Evolutionary conservation across 345 rosid genomes (phyloP).

Genomic region (Passiflora organensis): DNA sequence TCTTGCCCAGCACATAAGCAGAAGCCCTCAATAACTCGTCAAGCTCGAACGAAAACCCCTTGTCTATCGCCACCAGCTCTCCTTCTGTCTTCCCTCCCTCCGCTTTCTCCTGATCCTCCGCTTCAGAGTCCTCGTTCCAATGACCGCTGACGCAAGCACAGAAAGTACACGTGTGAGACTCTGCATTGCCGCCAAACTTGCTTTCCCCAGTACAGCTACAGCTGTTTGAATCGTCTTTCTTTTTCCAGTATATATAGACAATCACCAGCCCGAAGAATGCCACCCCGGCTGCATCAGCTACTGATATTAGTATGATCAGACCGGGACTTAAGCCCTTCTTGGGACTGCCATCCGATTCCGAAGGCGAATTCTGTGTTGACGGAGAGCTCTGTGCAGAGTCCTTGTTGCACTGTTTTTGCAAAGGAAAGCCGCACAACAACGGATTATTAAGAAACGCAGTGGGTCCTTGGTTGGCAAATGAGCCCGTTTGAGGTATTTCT

Average conservation of each 20-base stretch:
- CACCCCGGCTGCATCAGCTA: conserved; percentile 74
- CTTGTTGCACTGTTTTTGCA: conserved; percentile 70
- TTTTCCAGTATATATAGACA: conserved; percentile 87
- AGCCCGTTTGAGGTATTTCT: conserved; percentile 85
- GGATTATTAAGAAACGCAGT: conserved; percentile 90
- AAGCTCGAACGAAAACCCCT: conserved; percentile 85
- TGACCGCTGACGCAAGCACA: conserved; percentile 29
- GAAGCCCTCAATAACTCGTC: conserved; percentile 94
- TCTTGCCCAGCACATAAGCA: conserved; percentile 93
- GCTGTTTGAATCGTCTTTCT: conserved; percentile 55
- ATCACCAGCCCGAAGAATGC: conserved; percentile 66
- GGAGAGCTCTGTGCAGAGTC: conserved; percentile 24
- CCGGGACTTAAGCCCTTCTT: conserved; percentile 61
- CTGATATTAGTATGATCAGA: conserved; percentile 61
- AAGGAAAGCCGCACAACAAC: conserved; percentile 81
- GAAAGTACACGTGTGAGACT: conserved; percentile 26
- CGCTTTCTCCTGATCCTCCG: conserved; percentile 48
- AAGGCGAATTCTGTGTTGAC: conserved; percentile 25
- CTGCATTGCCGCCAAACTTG: conserved; percentile 46
- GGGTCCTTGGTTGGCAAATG: conserved; percentile 93
- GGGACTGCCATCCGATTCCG: conserved; percentile 22
- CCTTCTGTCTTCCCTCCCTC: conserved; percentile 52
- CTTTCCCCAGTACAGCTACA: conserved; percentile 81
- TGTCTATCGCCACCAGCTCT: conserved; percentile 84
- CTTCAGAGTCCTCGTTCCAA: conserved; percentile 53